Evolutionary conservation across 495 filamentous ascomycete genomes (phyloP).

Genomic region (Neurospora cerealis): DNA sequence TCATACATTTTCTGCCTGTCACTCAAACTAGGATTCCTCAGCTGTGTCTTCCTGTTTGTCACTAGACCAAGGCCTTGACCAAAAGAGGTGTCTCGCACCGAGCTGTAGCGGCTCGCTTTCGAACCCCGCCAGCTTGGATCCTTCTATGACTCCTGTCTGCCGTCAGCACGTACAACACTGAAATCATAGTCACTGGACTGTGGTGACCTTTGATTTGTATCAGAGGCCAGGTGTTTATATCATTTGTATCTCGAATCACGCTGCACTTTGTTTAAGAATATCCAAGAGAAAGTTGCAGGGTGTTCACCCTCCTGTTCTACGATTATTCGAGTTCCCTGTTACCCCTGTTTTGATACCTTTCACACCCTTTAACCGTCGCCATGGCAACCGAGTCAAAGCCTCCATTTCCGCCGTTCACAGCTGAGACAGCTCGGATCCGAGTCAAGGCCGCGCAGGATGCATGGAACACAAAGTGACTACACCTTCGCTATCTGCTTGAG

Average conservation of each 20-base stretch:
- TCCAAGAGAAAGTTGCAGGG: not conserved
- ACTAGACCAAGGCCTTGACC: not conserved
- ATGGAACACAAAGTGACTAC: conserved; percentile 68
- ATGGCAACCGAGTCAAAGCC: conserved; percentile 20
- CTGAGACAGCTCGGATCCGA: conserved; percentile 60
- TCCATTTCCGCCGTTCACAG: conserved; percentile 72
- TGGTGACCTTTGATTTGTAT: not conserved
- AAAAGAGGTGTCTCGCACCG: not conserved
- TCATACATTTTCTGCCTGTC: not conserved
- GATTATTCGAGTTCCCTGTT: not conserved
- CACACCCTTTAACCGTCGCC: not conserved
- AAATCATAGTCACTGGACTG: not conserved
- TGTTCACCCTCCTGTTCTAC: not conserved
- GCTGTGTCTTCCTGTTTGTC: not conserved
- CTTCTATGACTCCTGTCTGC: not conserved
- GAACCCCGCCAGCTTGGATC: not conserved
- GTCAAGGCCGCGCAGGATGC: conserved; percentile 79
- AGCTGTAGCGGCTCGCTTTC: not conserved
- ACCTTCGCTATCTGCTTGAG: not conserved
- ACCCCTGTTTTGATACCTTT: not conserved
- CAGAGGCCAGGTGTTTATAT: not conserved
- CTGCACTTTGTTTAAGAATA: not conserved
- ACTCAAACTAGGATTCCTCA: not conserved
- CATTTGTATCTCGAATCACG: not conserved
- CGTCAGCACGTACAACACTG: not conserved